These are phyloP conservation scores for Kalanchoe fedtschenkoi DNA, from an alignment of 164 flowering plant genomes.

Conservation along the genomic window DNA sequence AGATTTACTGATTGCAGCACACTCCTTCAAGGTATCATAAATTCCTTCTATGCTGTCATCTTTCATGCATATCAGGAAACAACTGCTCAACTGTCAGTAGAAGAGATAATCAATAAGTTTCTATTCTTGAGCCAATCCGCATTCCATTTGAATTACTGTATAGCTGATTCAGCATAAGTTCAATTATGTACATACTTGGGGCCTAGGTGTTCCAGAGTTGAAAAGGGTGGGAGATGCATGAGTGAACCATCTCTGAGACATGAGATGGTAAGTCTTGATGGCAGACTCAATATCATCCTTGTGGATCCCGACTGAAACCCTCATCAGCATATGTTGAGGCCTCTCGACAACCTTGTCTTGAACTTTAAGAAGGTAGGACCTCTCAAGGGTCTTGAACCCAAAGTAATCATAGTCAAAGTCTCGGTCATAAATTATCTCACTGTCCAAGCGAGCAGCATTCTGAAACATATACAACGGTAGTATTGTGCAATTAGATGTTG, in stretches of 20 bases:
- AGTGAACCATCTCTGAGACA: constrained; percentile 99
- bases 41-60: constrained; percentile 98
- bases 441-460: constrained; percentile 90
- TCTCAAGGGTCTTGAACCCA: constrained; percentile 98
- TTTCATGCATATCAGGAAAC: constrained; percentile 95
- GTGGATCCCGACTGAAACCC: constrained; percentile 98
- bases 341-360: constrained; percentile 91
- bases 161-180: neutral
- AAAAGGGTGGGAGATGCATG: constrained; percentile 99
- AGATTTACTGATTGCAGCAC: constrained; percentile 99
- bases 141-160: neutral
- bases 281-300: constrained; percentile 88
- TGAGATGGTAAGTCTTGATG: constrained; percentile 82
- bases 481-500: no score
- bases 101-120: neutral
- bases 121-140: neutral
- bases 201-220: constrained; percentile 95
- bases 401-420: constrained; percentile 98
- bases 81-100: constrained; percentile 74
- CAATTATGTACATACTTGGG: constrained; percentile 54
- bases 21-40: constrained; percentile 91
- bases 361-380: constrained; percentile 91
- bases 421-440: constrained; percentile 95
- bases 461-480: constrained; percentile 17
- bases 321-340: constrained; percentile 99